A percentile compares a stretch with the other conserved stretches of the same genome.
These are phyloP conservation scores for Ascochyta lentis DNA, from an alignment of 2,329 filamentous ascomycete genomes.

Conservation along the genomic window DNA sequence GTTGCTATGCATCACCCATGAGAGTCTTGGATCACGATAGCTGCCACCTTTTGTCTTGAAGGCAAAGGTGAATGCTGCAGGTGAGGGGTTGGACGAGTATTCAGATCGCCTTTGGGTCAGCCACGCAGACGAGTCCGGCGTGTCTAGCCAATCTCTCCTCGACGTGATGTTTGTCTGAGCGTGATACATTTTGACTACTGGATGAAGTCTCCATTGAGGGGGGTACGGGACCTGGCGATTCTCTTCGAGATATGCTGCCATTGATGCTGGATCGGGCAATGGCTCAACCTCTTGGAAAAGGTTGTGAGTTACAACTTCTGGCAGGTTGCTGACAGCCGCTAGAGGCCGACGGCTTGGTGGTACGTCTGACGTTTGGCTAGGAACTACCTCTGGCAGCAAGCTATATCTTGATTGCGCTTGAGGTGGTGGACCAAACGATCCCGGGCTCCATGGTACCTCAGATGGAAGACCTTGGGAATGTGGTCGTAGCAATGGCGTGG, in stretches of 20 bases:
- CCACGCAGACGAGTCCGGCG: slow-evolving; percentile 32
- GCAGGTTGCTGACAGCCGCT: slow-evolving; percentile 1
- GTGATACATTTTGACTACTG: slow-evolving; percentile 32
- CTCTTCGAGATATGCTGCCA: slow-evolving; percentile 37
- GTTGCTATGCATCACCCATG: slow-evolving; percentile 37
- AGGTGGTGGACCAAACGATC: slow-evolving; percentile 19
- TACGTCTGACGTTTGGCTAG: neutral
- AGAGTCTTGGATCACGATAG: slow-evolving; percentile 33
- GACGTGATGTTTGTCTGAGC: slow-evolving; percentile 19
- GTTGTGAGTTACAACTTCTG: slow-evolving; percentile 8
- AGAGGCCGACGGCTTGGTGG: neutral
- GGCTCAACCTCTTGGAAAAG: neutral
- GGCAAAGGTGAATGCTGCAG: slow-evolving; percentile 29
- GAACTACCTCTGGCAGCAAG: slow-evolving; percentile 24
- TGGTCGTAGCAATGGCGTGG: slow-evolving; percentile 15
- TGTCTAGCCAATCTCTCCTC: slow-evolving; percentile 37
- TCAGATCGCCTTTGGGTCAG: slow-evolving; percentile 27
- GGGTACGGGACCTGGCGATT: slow-evolving; percentile 42
- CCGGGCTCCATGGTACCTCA: slow-evolving; percentile 22
- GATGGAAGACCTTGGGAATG: slow-evolving; percentile 23
- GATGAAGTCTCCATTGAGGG: slow-evolving; percentile 38
- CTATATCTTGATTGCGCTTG: slow-evolving; percentile 13
- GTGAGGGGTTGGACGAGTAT: slow-evolving; percentile 16
- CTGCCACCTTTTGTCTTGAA: slow-evolving; percentile 35
- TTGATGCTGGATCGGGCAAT: slow-evolving; percentile 17